Evolutionary conservation across 768 basidiomycete species (phyloP).

Genomic region (Astraeus odoratus): DNA sequence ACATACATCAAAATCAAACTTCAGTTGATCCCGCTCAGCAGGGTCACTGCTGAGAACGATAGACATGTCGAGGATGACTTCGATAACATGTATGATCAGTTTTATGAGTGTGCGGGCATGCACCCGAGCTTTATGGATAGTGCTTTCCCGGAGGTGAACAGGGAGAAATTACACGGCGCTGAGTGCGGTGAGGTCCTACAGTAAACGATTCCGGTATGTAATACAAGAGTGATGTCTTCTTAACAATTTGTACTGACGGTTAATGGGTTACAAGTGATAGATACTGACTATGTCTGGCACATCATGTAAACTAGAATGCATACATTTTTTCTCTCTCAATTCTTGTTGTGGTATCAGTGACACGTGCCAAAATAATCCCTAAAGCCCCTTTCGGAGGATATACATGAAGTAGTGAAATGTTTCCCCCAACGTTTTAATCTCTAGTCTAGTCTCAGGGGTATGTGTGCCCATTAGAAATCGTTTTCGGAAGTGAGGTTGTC

Average conservation of each 20-base stretch:
- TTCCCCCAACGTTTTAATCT: conserved; percentile 68
- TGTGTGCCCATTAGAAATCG: conserved; percentile 46
- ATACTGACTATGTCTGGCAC: too few relatives aligned
- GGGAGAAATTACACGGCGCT: conserved; percentile 3
- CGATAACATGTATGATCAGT: conserved; percentile 17
- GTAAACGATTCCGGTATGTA: too few relatives aligned
- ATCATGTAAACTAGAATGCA: too few relatives aligned
- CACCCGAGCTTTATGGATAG: conserved; percentile 16
- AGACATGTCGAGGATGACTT: conserved; percentile 12
- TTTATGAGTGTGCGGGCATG: conserved; percentile 18
- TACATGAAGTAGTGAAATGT: conserved; percentile 83
- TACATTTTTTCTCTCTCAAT: too few relatives aligned
- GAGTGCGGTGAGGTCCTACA: too few relatives aligned
- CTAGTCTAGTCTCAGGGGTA: conserved; percentile 48
- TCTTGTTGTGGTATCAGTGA: too few relatives aligned
- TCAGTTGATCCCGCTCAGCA: conserved; percentile 18
- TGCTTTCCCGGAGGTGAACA: conserved; percentile 16
- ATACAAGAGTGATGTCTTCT: too few relatives aligned
- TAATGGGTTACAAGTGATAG: too few relatives aligned
- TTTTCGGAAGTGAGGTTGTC: conserved; percentile 82
- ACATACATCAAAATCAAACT: conserved; percentile 19
- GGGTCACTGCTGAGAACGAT: conserved; percentile 8
- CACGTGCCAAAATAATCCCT: too few relatives aligned
- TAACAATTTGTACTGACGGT: too few relatives aligned
- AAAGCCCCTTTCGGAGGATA: conserved; percentile 39